phyloP scores from a whole-genome alignment of 805 yeast species.

The Henningerozyma blattae region DNA sequence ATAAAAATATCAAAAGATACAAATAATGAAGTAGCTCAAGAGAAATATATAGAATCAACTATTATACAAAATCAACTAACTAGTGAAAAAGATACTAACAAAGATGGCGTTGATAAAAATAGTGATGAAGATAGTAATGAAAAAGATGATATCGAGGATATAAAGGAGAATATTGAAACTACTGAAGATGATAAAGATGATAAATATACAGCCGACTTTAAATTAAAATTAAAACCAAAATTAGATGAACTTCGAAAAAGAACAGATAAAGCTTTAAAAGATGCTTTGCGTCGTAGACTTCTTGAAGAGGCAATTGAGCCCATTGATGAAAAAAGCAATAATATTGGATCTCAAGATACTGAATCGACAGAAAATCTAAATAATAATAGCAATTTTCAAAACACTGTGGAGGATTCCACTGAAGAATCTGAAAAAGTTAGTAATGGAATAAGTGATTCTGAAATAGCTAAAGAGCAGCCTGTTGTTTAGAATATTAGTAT shows the following conservation, averaged over 20 bases:
- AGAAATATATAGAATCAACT: no score
- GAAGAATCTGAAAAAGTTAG: no score
- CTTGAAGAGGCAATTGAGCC: conserved; percentile 5
- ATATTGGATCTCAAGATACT: neutral
- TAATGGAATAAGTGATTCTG: no score
- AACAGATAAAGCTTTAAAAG: conserved; percentile 32
- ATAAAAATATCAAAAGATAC: no score
- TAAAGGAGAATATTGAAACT: neutral
- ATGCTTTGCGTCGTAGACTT: conserved; percentile 27
- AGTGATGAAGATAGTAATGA: no score
- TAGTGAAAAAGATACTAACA: no score
- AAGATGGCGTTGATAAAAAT: conserved; percentile 4
- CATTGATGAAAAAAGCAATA: conserved; percentile 1
- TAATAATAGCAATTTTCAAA: neutral
- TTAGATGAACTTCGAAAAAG: conserved; percentile 27
- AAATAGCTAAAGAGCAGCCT: no score
- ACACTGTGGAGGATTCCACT: no score
- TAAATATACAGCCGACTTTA: conserved; percentile 26
- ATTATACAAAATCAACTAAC: no score
- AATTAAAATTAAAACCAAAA: conserved; percentile 27
- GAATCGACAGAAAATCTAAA: neutral
- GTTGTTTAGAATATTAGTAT: neutral
- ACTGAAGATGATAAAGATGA: conserved; percentile 4
- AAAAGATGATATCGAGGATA: neutral
- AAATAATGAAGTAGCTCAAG: no score